phyloP scores from a whole-genome alignment of 345 rosid genomes.

The Eucalyptus viminalis region DNA sequence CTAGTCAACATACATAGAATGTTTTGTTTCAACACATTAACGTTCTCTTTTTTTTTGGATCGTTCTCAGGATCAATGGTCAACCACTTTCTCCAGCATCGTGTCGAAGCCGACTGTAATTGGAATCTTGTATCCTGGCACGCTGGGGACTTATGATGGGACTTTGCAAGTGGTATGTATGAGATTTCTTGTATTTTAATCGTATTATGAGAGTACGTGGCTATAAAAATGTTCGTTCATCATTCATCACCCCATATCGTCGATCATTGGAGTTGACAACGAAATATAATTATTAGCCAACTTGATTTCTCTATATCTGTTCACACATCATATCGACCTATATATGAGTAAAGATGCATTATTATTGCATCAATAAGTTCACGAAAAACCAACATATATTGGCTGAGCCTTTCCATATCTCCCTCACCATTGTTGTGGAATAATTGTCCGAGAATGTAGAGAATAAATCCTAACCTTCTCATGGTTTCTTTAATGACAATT shows the following conservation, averaged over 20 bases:
- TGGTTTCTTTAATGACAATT: neutral
- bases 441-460: neutral
- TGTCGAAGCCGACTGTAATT: slow-evolving; percentile 21
- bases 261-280: neutral
- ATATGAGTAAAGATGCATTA: neutral
- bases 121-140: slow-evolving; percentile 14
- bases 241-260: neutral
- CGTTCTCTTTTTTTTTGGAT: neutral
- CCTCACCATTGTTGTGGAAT: neutral
- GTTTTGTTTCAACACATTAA: neutral
- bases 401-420: neutral
- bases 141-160: slow-evolving; percentile 10
- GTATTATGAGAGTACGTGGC: neutral
- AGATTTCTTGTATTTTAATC: neutral
- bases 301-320: neutral
- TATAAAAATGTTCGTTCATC: neutral
- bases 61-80: slow-evolving; percentile 31
- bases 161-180: slow-evolving; percentile 34
- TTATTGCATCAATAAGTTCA: neutral
- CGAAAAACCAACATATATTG: neutral
- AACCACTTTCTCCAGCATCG: slow-evolving; percentile 11
- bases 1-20: neutral
- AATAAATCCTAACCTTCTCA: neutral
- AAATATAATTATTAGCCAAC: neutral
- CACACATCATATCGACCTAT: neutral